A percentile compares a stretch with the other conserved stretches of the same genome.
Evolutionary conservation across 208 protist species (phyloP).

Genomic region (Leishmania arabica): DNA sequence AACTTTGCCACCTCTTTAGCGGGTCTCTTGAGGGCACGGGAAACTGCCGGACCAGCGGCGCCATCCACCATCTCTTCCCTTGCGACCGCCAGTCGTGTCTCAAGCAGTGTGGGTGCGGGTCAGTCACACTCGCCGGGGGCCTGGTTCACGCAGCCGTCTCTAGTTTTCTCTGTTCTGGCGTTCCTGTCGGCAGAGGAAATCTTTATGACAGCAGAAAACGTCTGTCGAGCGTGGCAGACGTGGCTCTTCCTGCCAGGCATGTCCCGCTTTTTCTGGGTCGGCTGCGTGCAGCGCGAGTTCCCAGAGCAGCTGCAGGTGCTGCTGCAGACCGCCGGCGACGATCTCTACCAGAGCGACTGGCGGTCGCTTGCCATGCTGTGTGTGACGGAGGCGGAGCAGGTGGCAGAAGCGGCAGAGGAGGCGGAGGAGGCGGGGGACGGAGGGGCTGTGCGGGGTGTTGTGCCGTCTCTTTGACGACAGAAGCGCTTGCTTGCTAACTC

Average conservation of each 20-base stretch:
- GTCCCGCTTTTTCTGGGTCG: constrained; percentile 73
- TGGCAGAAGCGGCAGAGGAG: constrained; percentile 12
- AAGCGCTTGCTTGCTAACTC: neutral
- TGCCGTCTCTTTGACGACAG: neutral
- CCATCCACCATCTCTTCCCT: neutral
- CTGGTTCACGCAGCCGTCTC: constrained; percentile 28
- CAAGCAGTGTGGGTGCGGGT: no score
- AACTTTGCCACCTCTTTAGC: constrained; percentile 55
- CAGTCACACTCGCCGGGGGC: neutral
- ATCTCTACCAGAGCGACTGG: constrained; percentile 68
- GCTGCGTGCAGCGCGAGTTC: constrained; percentile 77
- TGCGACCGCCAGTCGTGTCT: neutral
- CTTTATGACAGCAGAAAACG: constrained; percentile 57
- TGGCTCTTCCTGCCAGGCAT: constrained; percentile 56
- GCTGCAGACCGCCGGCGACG: constrained; percentile 38
- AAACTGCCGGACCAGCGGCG: neutral
- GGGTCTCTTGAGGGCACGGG: constrained; percentile 20
- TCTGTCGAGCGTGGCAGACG: constrained; percentile 60
- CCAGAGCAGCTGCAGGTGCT: constrained; percentile 41
- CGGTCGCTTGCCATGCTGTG: constrained; percentile 76
- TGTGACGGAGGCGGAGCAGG: constrained; percentile 36
- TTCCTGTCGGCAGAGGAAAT: constrained; percentile 62
- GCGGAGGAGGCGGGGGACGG: neutral
- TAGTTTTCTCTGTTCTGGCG: constrained; percentile 67
- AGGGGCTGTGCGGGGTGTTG: neutral